Base-by-base conservation (phyloP, 1,284 basidiomycete genomes). In the Tilletia setariae region DNA sequence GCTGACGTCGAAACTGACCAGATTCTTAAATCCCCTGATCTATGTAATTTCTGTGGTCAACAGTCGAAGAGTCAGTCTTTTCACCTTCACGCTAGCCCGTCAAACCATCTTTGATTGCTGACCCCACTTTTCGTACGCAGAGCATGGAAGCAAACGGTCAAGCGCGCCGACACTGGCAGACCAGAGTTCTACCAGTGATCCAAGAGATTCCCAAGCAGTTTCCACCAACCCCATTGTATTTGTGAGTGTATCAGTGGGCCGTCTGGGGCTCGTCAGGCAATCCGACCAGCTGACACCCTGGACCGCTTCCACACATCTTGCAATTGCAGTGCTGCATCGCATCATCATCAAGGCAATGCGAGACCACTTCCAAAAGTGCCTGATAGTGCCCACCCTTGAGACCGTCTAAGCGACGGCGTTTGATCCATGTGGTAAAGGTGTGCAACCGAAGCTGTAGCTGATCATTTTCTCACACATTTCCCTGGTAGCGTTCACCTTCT, bases 141-240 rank as follows among this genome's bases (percentile, higher is more conserved):
- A 70, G 79, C 79, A 4, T 78, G 76, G 77, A 81, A 81, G 73
- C 80, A 82, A 70, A 73, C 78, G 25, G 75, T 80, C 69, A 81
- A 80, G 74, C 78, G 77, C 74, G 67, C 72, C n/a, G 79, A 80
- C 69, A 76, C 79, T 40, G 74, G 72, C 46, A 79, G 78, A 72
- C 76, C 79, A 73, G 80, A 81, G 49, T 82, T 82, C 68, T 82
- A 82, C 73, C 76, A 78, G 68, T 81, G 51, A 43, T 44, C 51
- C 35, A 63, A 43, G 13, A 47, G 62, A 42, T n/a, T 16, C 35
- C 30, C 51, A 49, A 63, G 53, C 23, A 47, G 62, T 59, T n/a
- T 16, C 35, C 30, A 43, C 42, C 35, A 43, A 25, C 53, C 1
- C 40, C 62, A 25, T 25, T 40, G n/a, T 25, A 19, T 40, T 8